Evolutionary conservation across 164 flowering plant species (phyloP), one percentile per base, ranked within the genome.

Genomic region (Kingdonia uniflora): DNA sequence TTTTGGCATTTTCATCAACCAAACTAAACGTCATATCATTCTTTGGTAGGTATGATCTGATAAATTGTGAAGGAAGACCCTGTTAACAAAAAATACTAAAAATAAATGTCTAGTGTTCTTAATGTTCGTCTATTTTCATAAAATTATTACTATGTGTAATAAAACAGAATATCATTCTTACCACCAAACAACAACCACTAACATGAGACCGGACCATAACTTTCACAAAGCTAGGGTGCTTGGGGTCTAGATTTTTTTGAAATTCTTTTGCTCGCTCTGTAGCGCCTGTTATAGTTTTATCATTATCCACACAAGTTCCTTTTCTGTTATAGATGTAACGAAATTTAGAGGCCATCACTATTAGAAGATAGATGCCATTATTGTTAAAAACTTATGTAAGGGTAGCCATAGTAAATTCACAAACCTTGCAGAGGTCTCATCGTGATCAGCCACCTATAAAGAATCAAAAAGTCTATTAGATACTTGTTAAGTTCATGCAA

Each of bases 121-220:
- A 3, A 29, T 29, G 35, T 29, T 5, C 26, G 29, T 14, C 0
- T 33, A 11, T 37, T 42, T 6, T 19, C 17, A 1, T 16, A 14
- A 16, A 25, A 19, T 11, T 11, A 24, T n/a, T n/a, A n/a, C 15
- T 1, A 37, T 20, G 8, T 11, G 1, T n/a, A 14, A 7, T 2
- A 20, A 8, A 20, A 22, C 19, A 40, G 16, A 39, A 15, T 0
- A 16, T n/a, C 8, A 35, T 11, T 4, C 43, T 61, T 63, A 77
- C 77, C 75, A 77, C 50, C 71, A 72, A 74, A 63, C 65, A 66
- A 2, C 72, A 65, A 22, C 33, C 6, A 50, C 49, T 39, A 19
- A 76, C 72, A 68, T 79, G 71, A 15, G 80, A 76, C 0, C 48
- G 60, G 21, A 51, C 49, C 79, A 79, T 66, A 19, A 24, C 0